These are phyloP conservation scores for Eucalyptus polybractea DNA, from an alignment of 345 rosid genomes.

Conservation along the genomic window DNA sequence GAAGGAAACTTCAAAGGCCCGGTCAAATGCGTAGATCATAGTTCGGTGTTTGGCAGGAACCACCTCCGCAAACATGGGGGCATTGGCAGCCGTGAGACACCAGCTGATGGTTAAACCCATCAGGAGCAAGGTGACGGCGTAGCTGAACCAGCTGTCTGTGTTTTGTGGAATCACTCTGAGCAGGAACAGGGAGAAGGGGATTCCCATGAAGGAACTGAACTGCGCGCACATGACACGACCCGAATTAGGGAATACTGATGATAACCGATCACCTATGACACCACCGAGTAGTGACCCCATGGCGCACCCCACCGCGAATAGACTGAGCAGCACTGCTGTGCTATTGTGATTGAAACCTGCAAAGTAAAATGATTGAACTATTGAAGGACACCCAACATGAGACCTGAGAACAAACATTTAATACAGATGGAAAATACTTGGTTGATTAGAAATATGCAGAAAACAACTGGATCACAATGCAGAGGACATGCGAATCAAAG, in stretches of 20 bases:
- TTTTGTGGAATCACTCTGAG: conserved; percentile 70
- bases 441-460: not conserved
- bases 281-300: conserved; percentile 72
- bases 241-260: conserved; percentile 43
- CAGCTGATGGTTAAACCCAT: conserved; percentile 94
- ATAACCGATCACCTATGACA: conserved; percentile 58
- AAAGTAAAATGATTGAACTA: not conserved
- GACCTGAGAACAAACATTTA: not conserved
- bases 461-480: not conserved
- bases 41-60: conserved; percentile 85
- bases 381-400: not conserved
- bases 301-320: conserved; percentile 75
- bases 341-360: conserved; percentile 72
- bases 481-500: not conserved
- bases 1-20: conserved; percentile 86
- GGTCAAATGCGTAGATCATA: conserved; percentile 90
- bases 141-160: conserved; percentile 45
- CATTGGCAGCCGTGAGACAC: conserved; percentile 82
- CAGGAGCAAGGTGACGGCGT: conserved; percentile 44
- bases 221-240: conserved; percentile 94
- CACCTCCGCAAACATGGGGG: conserved; percentile 91
- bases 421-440: not conserved
- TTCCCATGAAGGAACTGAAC: conserved; percentile 93
- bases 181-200: conserved; percentile 75
- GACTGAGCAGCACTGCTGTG: conserved; percentile 67